Base-by-base conservation (phyloP, 805 yeast species). In the Candida schatavii region DNA sequence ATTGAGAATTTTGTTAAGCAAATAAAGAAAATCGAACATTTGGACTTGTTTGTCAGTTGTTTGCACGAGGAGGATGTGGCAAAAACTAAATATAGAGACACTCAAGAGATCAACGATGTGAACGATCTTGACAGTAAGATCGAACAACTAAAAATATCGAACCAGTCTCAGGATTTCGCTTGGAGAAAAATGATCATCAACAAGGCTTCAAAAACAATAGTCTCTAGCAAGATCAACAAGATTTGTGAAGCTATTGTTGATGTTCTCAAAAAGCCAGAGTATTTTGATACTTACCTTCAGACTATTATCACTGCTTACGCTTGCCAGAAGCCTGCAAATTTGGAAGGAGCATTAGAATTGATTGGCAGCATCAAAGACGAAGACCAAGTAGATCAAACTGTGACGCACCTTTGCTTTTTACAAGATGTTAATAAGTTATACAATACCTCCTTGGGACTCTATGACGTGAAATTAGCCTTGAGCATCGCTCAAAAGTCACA, bases 401-500 rank as follows among this genome's bases (percentile, higher is more conserved):
- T 91, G 21, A 81, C 88, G 32, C 97, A 93, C 56, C 66, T 93
- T 42, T 88, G 96, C 54, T 91, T 91, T 72, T 67, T 93, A 44
- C 88, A 85, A 55, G 99, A 91, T 62, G 95, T 89, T 28, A 88
- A 88, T 56, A 69, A 78, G 46, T 72, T 93, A 17, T 93, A 91
- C 63, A 75, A 81, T 37, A 81, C 83, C 15, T 85, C 97, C 0
- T 73, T 93, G 44, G 85, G 95, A 2, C 67, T 85, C 17, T 93
- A 93, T 55, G 85, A 93, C 57, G 81, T 93, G 32, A 81, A 82
- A 43, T 68, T 91, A 53, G 79, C 98, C 0, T 72, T 93, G 43
- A 73, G 77, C 10, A 82, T 93, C 45, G 99, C 99, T 0, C 98
- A 95, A 59, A 93, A 89, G 56, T 89, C 97, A 0, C 98, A 91